Conservation (phyloP, 495 filamentous ascomycete species). For the Penicillium diatomitis region DNA sequence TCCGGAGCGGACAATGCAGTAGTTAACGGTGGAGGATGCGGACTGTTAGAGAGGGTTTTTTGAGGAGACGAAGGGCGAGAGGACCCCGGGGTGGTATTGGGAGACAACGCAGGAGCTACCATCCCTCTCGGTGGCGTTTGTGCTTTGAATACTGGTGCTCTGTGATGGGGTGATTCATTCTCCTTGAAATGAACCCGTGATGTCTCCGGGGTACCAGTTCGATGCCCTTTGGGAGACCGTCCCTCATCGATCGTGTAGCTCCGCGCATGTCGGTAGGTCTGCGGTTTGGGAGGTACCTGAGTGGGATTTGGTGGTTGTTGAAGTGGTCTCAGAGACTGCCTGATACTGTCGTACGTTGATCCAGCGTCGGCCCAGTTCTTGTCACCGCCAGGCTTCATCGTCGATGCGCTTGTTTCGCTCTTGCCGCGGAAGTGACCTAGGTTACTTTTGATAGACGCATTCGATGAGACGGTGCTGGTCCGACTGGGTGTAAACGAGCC, state of each 20-base stretch:
- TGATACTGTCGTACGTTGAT: conserved; percentile 58
- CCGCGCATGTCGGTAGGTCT: conserved; percentile 28
- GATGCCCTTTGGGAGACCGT: conserved; percentile 25
- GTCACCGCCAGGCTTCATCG: conserved; percentile 14
- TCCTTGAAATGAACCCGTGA: conserved; percentile 23
- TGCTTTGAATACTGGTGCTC: conserved; percentile 12
- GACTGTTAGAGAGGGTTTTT: conserved; percentile 32
- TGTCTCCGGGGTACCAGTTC: conserved; percentile 26
- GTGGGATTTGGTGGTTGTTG: conserved; percentile 55
- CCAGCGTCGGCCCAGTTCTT: conserved; percentile 34
- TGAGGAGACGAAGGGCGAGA: conserved; percentile 31
- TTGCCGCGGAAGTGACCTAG: conserved; percentile 64
- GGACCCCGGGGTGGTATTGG: conserved; percentile 19
- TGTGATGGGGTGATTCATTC: conserved; percentile 21
- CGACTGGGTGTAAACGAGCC: conserved; percentile 58
- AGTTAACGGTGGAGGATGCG: conserved; percentile 32
- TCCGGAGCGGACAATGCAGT: conserved; percentile 56
- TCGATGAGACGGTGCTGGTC: conserved; percentile 70
- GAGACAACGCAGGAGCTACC: conserved; percentile 25
- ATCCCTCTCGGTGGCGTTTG: conserved; percentile 24
- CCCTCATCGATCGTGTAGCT: conserved; percentile 38
- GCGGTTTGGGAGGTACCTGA: conserved; percentile 22
- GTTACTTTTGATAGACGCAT: conserved; percentile 48
- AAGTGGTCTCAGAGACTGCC: conserved; percentile 70
- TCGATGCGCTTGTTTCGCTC: conserved; percentile 53